These are phyloP conservation scores for Coprinopsis cinerea DNA, from an alignment of 768 basidiomycete species.

Conservation along the genomic window DNA sequence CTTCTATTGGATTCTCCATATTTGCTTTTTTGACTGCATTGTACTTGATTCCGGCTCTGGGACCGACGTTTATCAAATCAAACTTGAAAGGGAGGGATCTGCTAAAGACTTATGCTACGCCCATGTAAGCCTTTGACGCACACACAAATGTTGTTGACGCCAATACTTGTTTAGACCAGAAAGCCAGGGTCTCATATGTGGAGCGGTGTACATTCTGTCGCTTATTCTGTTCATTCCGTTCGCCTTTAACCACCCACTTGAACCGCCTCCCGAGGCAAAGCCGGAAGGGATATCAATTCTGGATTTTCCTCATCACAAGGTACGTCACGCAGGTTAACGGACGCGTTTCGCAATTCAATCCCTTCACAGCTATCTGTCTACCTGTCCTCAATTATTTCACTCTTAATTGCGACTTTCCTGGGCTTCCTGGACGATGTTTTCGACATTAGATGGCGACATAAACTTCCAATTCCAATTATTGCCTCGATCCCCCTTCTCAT, in stretches of 20 bases:
- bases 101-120: slow-evolving; percentile 71
- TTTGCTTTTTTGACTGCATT: slow-evolving; percentile 75
- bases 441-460: slow-evolving; percentile 98
- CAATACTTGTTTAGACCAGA: slow-evolving; percentile 62
- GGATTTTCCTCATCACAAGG: slow-evolving; percentile 78
- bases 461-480: slow-evolving; percentile 93
- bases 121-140: slow-evolving; percentile 46
- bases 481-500: slow-evolving; percentile 92
- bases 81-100: slow-evolving; percentile 84
- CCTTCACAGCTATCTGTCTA: slow-evolving; percentile 74
- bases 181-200: slow-evolving; percentile 87
- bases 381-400: slow-evolving; percentile 85
- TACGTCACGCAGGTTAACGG: slow-evolving; percentile 23
- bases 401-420: slow-evolving; percentile 88
- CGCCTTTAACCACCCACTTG: slow-evolving; percentile 75
- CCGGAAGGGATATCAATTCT: slow-evolving; percentile 60
- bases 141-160: neutral
- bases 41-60: slow-evolving; percentile 78
- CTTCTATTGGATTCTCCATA: slow-evolving; percentile 77
- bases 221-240: slow-evolving; percentile 94
- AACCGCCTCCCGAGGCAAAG: slow-evolving; percentile 35
- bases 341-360: neutral
- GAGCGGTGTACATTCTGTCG: slow-evolving; percentile 79
- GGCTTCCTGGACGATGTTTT: slow-evolving; percentile 98
- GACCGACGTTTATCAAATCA: slow-evolving; percentile 72